Evolutionary conservation across 2,329 filamentous ascomycete genomes (phyloP).

Genomic region (Rhinocladiella mackenziei): DNA sequence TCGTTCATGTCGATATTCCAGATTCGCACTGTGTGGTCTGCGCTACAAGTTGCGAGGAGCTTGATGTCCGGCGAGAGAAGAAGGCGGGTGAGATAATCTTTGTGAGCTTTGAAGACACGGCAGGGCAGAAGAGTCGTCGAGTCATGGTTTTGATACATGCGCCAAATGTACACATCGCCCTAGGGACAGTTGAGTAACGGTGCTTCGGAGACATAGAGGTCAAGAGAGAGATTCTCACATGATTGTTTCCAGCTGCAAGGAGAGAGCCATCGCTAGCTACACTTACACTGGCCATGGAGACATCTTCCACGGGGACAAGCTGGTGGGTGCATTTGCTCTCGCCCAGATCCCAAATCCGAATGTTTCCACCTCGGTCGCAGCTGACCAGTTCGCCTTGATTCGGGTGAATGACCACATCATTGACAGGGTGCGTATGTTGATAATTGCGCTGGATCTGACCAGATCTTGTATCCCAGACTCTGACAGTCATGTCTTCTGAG

Average conservation of each 20-base stretch:
- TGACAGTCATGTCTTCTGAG: conserved; percentile 92
- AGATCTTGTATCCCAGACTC: conserved; percentile 90
- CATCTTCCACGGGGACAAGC: conserved; percentile 92
- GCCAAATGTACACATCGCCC: conserved; percentile 98
- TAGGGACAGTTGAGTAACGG: conserved; percentile 44
- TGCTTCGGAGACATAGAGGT: not conserved
- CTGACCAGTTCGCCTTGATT: conserved; percentile 98
- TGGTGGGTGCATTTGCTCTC: conserved; percentile 97
- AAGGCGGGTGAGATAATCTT: conserved; percentile 87
- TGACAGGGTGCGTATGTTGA: conserved; percentile 80
- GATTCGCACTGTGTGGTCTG: conserved; percentile 92
- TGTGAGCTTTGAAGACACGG: conserved; percentile 84
- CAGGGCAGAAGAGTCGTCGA: conserved; percentile 80
- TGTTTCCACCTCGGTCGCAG: conserved; percentile 87
- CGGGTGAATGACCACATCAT: conserved; percentile 98
- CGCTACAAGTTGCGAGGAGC: conserved; percentile 87
- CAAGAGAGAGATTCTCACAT: conserved; percentile 52
- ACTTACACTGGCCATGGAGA: conserved; percentile 88
- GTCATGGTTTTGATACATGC: conserved; percentile 77
- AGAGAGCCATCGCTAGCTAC: conserved; percentile 91
- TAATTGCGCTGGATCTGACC: conserved; percentile 90
- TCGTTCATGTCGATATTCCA: conserved; percentile 82
- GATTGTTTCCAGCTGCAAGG: conserved; percentile 88
- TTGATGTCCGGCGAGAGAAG: conserved; percentile 90
- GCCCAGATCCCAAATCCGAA: conserved; percentile 91